Base-by-base conservation (phyloP, 805 yeast genomes). In the Yamadazyma takamatsuzukensis region DNA sequence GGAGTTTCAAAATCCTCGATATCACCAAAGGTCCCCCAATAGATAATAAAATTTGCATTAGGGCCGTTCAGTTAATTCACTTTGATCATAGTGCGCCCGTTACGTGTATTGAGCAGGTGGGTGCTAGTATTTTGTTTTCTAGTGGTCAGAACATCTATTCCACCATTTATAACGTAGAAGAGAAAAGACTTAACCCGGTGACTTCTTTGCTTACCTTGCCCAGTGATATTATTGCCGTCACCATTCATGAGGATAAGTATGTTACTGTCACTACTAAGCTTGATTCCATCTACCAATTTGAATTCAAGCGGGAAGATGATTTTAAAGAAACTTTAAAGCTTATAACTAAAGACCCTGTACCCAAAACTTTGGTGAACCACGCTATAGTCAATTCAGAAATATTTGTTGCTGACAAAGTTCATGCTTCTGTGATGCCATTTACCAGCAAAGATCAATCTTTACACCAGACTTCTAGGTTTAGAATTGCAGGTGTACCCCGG, bases 1-100 rank as follows among this genome's bases (percentile, higher is more conserved):
- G 72, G 2, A 34, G 54, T 2, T 52, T 66, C 30, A 64, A 61
- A 33, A 56, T 66, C 11, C 35, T 66, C 12, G 70, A 66, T 34
- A 36, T 65, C 5, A 23, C 41, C 6, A 56, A 52, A 32, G 39
- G 37, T 18, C 15, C 39, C 9, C 36, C 40, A 3, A 47, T 47
- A 4, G 45, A 48, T 5, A 32, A 38, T 11, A 27, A 40, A 7
- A 32, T 40, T 6, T 18, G 33, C 5, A 38, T 61, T 13, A 43
- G 41, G 14, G 54, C 59, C 4, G 40, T 51, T 5, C 68, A 61
- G 33, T 47, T 65, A 12, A 51, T 55, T 10, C 49, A 61, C 0
- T 61, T 64, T 32, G 49, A 51, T 1, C 56, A 56, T 29, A 43
- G 44, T 1, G 52, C 42, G 17, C 69, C 70, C 1, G 48, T 66